Percentiles rank a stretch among this genome's conserved stretches.
Conservation (phyloP, 176 grass and related monocot genomes). For the Guadua angustifolia region DNA sequence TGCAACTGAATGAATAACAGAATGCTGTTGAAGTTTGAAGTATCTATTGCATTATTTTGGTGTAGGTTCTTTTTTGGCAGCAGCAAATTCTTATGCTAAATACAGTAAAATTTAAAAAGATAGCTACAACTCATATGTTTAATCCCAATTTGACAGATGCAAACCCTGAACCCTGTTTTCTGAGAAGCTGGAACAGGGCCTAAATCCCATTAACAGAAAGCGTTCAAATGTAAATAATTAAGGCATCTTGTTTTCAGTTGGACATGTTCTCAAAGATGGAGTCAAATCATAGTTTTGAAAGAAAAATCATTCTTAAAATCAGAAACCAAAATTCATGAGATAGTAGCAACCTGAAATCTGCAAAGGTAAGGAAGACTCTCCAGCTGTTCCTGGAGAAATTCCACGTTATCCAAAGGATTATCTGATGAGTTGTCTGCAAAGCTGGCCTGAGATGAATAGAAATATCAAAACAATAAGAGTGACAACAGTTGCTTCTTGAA, state of each 20-base stretch:
- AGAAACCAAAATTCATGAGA: conserved; percentile 33
- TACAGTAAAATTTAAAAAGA: neutral
- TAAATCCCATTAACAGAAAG: conserved; percentile 25
- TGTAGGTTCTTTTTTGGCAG: neutral
- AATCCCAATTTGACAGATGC: conserved; percentile 4
- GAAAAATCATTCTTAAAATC: conserved; percentile 11
- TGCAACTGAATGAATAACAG: neutral
- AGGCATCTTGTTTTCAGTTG: conserved; percentile 10
- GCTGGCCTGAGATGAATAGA: conserved; percentile 64
- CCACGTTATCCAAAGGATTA: conserved; percentile 90
- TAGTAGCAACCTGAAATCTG: conserved; percentile 87
- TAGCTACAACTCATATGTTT: neutral
- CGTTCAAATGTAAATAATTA: conserved; percentile 2
- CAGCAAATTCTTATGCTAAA: neutral
- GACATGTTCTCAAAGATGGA: neutral
- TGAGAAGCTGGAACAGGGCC: conserved; percentile 20
- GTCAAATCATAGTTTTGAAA: conserved; percentile 16
- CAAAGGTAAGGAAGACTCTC: conserved; percentile 98
- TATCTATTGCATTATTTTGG: neutral
- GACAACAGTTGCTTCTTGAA: neutral
- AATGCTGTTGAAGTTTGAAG: conserved; percentile 5
- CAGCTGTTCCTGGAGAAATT: conserved; percentile 95
- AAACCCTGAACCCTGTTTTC: neutral
- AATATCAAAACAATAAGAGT: conserved; percentile 40
- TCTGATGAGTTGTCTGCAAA: conserved; percentile 73